These are phyloP conservation scores for Passiflora organensis DNA, from an alignment of 345 rosid species.

Conservation along the genomic window DNA sequence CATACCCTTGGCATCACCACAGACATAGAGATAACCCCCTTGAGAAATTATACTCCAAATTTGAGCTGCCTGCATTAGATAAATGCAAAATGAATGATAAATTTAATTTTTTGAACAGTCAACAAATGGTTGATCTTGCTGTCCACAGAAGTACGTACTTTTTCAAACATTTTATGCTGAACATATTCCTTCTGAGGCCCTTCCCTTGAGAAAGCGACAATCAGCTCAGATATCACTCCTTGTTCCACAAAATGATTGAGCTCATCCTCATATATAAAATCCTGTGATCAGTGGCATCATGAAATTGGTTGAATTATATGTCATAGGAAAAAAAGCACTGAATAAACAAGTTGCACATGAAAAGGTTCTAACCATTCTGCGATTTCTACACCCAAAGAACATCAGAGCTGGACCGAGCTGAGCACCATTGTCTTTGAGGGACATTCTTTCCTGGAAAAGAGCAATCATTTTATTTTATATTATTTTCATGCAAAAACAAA, in stretches of 20 bases:
- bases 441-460: slow-evolving; percentile 26
- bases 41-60: slow-evolving; percentile 24
- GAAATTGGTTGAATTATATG: not conserved
- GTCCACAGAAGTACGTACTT: slow-evolving; percentile 6
- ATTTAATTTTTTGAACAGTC: not conserved
- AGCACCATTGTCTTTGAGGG: slow-evolving; percentile 19
- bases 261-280: slow-evolving; percentile 33
- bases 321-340: not conserved
- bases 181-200: slow-evolving; percentile 30
- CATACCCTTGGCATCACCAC: slow-evolving; percentile 37
- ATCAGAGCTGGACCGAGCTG: slow-evolving; percentile 25
- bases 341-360: not conserved
- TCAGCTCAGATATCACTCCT: slow-evolving; percentile 25
- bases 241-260: slow-evolving; percentile 22
- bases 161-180: slow-evolving; percentile 28
- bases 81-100: not conserved
- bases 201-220: slow-evolving; percentile 32
- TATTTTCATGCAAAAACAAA: not conserved
- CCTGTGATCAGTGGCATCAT: slow-evolving; percentile 6
- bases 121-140: not conserved
- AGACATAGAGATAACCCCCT: slow-evolving; percentile 27
- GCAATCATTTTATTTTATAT: not conserved
- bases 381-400: slow-evolving; percentile 32
- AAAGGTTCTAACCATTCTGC: slow-evolving; percentile 19
- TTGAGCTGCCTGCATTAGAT: slow-evolving; percentile 19